Conservation (phyloP, 2,329 filamentous ascomycete genomes). For the Ascochyta lentis region DNA sequence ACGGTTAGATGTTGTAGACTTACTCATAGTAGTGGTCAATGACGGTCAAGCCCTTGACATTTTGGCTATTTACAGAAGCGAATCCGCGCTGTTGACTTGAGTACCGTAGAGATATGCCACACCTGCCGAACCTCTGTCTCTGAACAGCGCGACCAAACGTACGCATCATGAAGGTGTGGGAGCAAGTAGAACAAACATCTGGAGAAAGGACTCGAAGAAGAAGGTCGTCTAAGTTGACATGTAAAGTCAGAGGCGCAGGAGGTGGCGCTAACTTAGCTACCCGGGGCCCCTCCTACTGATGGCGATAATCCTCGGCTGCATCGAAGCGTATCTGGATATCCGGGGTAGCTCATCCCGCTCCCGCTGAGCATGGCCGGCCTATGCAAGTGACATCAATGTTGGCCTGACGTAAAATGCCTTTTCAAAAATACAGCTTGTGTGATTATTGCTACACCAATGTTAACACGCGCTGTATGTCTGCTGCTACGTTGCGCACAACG, state of each 20-base stretch:
- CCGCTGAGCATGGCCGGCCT: neutral
- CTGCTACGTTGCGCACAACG: neutral
- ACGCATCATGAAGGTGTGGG: slow-evolving; percentile 28
- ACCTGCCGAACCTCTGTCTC: slow-evolving; percentile 23
- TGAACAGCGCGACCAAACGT: slow-evolving; percentile 32
- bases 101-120: slow-evolving; percentile 6
- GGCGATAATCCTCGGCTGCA: slow-evolving; percentile 32
- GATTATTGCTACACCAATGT: too few species aligned
- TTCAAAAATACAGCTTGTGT: neutral
- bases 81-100: slow-evolving; percentile 18
- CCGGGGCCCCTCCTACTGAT: slow-evolving; percentile 26
- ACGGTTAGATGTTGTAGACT: neutral
- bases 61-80: slow-evolving; percentile 25
- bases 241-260: slow-evolving; percentile 6
- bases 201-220: neutral
- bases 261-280: slow-evolving; percentile 28
- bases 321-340: slow-evolving; percentile 7
- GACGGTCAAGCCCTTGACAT: slow-evolving; percentile 32
- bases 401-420: too few species aligned
- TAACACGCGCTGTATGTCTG: neutral
- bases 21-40: slow-evolving; percentile 49
- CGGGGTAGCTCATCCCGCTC: slow-evolving; percentile 9
- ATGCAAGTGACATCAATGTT: too few species aligned
- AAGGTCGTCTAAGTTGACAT: slow-evolving; percentile 8
- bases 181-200: neutral